These are phyloP conservation scores for Tetrahymena thermophila DNA, from an alignment of 73 alveolate genomes.

Conservation along the genomic window DNA sequence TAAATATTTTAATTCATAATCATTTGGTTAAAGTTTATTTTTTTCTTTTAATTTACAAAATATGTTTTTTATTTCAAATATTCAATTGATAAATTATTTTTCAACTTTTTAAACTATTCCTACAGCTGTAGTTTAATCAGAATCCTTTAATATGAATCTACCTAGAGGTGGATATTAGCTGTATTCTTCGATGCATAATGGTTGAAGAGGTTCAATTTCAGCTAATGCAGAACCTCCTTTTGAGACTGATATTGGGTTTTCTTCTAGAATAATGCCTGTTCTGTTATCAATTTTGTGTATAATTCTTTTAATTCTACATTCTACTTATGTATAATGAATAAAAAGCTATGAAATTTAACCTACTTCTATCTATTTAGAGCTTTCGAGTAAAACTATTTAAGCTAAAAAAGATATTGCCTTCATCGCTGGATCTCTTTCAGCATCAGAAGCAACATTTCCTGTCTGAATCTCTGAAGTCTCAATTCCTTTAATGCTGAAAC, in stretches of 20 bases:
- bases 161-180: not conserved
- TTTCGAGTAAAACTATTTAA: not conserved
- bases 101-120: not conserved
- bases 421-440: slow-evolving; percentile 52
- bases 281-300: not conserved
- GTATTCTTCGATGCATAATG: not conserved
- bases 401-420: not conserved
- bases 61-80: too few relatives aligned
- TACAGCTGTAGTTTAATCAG: not conserved
- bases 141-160: not conserved
- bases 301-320: not conserved
- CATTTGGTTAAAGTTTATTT: too few relatives aligned
- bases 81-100: not conserved
- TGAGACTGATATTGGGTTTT: not conserved
- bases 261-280: not conserved
- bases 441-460: slow-evolving; percentile 59
- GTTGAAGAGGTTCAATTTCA: not conserved
- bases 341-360: not conserved
- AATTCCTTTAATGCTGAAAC: slow-evolving; percentile 55
- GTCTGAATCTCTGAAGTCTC: slow-evolving; percentile 44
- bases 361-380: not conserved
- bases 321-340: not conserved
- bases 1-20: too few relatives aligned
- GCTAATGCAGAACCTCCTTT: not conserved
- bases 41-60: too few relatives aligned